These are phyloP conservation scores for Talaromyces sp. DNA, from an alignment of 2,329 filamentous ascomycete species.

Conservation along the genomic window DNA sequence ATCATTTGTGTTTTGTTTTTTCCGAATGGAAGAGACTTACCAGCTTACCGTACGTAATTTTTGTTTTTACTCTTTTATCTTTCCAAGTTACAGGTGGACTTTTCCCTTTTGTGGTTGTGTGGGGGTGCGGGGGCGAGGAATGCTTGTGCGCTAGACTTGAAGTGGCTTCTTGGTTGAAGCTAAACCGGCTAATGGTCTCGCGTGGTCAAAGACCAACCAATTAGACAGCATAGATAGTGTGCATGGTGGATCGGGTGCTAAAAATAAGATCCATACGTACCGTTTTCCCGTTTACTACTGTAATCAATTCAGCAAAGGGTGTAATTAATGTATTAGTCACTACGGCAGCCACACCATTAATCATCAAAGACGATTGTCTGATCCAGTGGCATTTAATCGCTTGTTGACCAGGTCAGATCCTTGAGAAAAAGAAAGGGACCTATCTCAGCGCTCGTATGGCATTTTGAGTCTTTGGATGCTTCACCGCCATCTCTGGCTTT, in stretches of 20 bases:
- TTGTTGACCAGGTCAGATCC: neutral
- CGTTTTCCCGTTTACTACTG: neutral
- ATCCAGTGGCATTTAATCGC: neutral
- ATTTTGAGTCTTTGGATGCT: neutral
- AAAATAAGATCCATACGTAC: constrained; percentile 6
- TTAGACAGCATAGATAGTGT: neutral
- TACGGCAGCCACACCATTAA: neutral
- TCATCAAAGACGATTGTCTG: neutral
- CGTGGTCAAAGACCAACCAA: neutral
- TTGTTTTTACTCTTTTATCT: neutral
- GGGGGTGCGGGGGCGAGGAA: neutral
- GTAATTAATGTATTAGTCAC: neutral
- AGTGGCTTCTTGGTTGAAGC: neutral
- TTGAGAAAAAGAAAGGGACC: neutral
- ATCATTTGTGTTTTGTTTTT: constrained; percentile 1
- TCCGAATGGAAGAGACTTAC: neutral
- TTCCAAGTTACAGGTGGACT: neutral
- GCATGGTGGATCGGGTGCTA: constrained; percentile 4
- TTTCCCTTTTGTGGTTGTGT: neutral
- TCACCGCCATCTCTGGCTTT: constrained; percentile 3
- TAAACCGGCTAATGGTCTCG: constrained; percentile 1
- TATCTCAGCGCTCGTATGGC: neutral
- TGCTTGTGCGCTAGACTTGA: neutral
- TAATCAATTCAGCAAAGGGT: neutral
- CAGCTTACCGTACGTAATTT: neutral